Evolutionary conservation across 306 rosid species (phyloP), one percentile per base, ranked within the genome.

Genomic region (Malus fusca): DNA sequence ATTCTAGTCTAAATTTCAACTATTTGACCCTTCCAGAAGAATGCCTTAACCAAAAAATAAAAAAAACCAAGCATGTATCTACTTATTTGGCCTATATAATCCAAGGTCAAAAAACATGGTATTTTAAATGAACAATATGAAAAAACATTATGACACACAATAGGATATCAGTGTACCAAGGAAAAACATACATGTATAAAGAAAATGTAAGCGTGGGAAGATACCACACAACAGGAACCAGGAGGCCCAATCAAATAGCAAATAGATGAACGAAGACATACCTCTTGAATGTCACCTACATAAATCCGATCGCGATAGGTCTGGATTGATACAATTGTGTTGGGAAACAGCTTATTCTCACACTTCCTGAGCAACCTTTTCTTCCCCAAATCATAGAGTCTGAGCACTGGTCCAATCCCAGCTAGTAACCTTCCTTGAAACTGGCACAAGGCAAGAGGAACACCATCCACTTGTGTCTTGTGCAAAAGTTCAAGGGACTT

Each of bases 341-440:
- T 96, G 30, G 99, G 98, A 80, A 96, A 96, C 79, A 89, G 88
- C 87, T 96, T 96, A 80, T 96, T 96, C 85, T 96, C 98, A 75
- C 98, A 96, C 78, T 96, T 96, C 43, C 97, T 90, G 52, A 96
- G 89, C 80, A 92, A 80, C 53, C 93, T 82, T 75, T 82, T 88
- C 75, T 88, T 96, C n/a, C 99, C 99, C 91, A 92, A 87, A 87
- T 96, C 97, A 82, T 96, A 96, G 26, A 95, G 78, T 78, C 97
- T 88, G 71, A 92, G 97, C 59, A 89, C 97, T 19, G 92, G 69
- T 55, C 99, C 98, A 81, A 96, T 87, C 77, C 99, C 99, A 0
- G 97, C 99, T 53, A 92, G 99, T 78, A 96, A 88, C 82, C 96
- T 89, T 78, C 99, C 99, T 81, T 95, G 99, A 81, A 95, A 95